Percentiles rank a stretch among this genome's conserved stretches.
Conservation (phyloP, 2,329 filamentous ascomycete species). For the Neurospora sp. region DNA sequence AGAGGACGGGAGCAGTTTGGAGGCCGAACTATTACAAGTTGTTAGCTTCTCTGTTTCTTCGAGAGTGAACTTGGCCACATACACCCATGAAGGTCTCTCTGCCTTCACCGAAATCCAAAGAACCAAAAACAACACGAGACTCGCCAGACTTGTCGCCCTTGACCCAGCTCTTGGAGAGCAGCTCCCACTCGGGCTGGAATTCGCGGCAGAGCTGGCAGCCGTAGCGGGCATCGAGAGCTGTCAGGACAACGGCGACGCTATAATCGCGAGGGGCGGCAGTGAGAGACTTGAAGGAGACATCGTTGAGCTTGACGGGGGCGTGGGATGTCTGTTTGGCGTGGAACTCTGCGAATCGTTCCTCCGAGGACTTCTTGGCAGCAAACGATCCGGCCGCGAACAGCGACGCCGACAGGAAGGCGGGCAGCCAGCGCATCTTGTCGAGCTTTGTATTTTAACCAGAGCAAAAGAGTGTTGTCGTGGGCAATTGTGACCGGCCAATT, state of each 20-base stretch:
- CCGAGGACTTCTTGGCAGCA: conserved; percentile 49
- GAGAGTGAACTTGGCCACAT: conserved; percentile 20
- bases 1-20: conserved; percentile 84
- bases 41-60: conserved; percentile 5
- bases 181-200: conserved; percentile 89
- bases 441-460: conserved; percentile 5
- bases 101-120: conserved; percentile 80
- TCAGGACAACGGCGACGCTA: conserved; percentile 70
- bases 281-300: conserved; percentile 63
- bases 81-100: conserved; percentile 81
- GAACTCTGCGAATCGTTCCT: conserved; percentile 60
- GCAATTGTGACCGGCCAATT: neutral
- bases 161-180: conserved; percentile 77
- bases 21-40: conserved; percentile 59
- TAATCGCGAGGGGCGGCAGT: conserved; percentile 76
- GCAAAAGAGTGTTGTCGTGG: neutral
- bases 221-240: conserved; percentile 73
- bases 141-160: conserved; percentile 70
- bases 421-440: conserved; percentile 57
- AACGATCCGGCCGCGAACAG: conserved; percentile 49
- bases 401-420: conserved; percentile 51
- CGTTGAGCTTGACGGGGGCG: conserved; percentile 66
- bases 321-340: conserved; percentile 56
- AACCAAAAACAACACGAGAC: conserved; percentile 67
- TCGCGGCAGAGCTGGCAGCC: conserved; percentile 80